Base-by-base conservation (phyloP, 139 green algal species). In the Tetraselmis chui region DNA sequence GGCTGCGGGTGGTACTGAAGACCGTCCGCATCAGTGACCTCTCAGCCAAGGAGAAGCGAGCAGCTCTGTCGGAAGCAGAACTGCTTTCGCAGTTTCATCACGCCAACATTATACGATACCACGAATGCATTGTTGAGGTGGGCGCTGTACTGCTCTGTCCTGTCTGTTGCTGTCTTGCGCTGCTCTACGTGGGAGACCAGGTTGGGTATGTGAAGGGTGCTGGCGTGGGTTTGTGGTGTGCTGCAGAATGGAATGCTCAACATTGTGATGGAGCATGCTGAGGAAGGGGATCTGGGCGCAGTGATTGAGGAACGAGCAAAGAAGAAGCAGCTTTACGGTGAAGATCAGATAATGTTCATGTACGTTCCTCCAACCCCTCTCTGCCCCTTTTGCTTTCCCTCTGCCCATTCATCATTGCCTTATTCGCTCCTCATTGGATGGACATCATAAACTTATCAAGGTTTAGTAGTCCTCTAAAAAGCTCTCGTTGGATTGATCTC, bases 91-190 rank as follows among this genome's bases (percentile, higher is more conserved):
- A 90, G 59, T 87, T 91, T 23, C 79, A 87, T n/a, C 88, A 91
- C 79, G 67, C 87, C 32, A 92, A 92, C 84, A 89, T 92, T 75
- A 80, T 91, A n/a, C 84, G 87, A 76, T 91, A 92, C 82, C 80
- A 89, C 45, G 89, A 91, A 28, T 88, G 81, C 59, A 26, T 90
- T 0, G 76, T 89, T 0, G 82, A 89, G 82, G 86, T 90, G 45
- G 18, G 45, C 45, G 45, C 45, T 18, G 11, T 18, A 5, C 45
- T 18, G 11, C 45, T 18, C 45, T 18, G 11, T 18, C 45, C 45
- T 18, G 11, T 18, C 45, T 18, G 11, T 18, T 67, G 11, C 45
- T 18, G 18, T 25, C 45, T 18, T 25, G 45, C 45, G 18, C 45
- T 67, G 45, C 11, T 18, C 18, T 5, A n/a, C n/a, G n/a, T n/a